Base-by-base conservation (phyloP, 192 early-diverging fungal species). In the Coemansia sp. region DNA sequence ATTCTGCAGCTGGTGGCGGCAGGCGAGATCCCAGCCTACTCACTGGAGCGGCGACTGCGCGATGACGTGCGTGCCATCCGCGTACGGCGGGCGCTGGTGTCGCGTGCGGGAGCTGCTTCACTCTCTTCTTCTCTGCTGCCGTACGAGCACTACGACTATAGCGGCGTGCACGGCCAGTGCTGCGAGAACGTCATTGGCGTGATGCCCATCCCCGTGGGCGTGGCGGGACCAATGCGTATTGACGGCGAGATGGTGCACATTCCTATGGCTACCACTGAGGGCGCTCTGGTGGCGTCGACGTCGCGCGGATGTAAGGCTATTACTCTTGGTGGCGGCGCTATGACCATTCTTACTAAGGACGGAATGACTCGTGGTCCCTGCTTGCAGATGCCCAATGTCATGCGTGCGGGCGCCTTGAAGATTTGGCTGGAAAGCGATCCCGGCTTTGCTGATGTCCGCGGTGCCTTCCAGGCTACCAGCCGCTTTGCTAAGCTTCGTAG, bases 161-260 rank as follows among this genome's bases (percentile, higher is more conserved):
- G 87, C 70, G 91, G 92, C 74, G 93, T 97, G 5, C 88, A 91
- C 73, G 96, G 96, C 16, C 89, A 91, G 67, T 97, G 96, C 86
- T 97, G 96, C 75, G 96, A 97, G 79, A 97, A 97, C 81, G 96
- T 97, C 10, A 90, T 97, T 71, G 96, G 96, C 55, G 91, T 97
- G 64, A 88, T 95, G 86, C 96, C 95, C 7, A 76, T 97, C 44
- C 96, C 96, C 3, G 90, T 97, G 7, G 96, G 96, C 66, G 90
- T 97, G 75, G 95, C 95, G 18, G 96, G 96, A 7, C 96, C 96
- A 0, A 82, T 94, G 63, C 80, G 84, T 44, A 89, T 97, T 57
- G 94, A 97, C 74, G 94, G 91, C 24, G 87, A 95, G 74, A 44
- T 85, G 15, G 80, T 92, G 36, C 93, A 96, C 67, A 87, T 97